Evolutionary conservation across 2,329 filamentous ascomycete species (phyloP).

Genomic region (Oidium heveae): DNA sequence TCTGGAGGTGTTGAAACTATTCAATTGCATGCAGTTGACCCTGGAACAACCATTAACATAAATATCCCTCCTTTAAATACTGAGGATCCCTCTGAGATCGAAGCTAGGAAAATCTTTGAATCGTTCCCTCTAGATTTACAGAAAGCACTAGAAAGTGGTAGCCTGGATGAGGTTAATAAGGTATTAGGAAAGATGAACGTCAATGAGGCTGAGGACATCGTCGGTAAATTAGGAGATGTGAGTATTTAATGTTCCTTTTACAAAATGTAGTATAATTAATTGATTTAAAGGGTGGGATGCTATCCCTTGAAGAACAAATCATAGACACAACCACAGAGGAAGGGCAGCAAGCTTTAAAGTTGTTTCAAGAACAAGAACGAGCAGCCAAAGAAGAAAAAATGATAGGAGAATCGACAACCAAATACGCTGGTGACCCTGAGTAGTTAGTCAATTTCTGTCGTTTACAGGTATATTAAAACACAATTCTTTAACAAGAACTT

Average conservation of each 20-base stretch:
- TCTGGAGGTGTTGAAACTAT: slow-evolving; percentile 71
- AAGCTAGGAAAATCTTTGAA: slow-evolving; percentile 55
- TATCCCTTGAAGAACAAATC: slow-evolving; percentile 78
- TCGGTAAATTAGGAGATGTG: slow-evolving; percentile 52
- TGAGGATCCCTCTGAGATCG: slow-evolving; percentile 35
- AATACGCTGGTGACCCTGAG: slow-evolving; percentile 15
- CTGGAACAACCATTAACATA: slow-evolving; percentile 77
- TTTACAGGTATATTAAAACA: too few species aligned
- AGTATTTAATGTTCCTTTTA: slow-evolving; percentile 7
- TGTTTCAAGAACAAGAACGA: slow-evolving; percentile 16
- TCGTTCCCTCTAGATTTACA: slow-evolving; percentile 59
- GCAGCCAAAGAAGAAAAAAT: slow-evolving; percentile 5
- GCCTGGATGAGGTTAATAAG: slow-evolving; percentile 66
- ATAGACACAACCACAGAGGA: slow-evolving; percentile 87
- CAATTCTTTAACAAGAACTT: too few species aligned
- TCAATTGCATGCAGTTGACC: slow-evolving; percentile 87
- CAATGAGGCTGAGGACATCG: slow-evolving; percentile 64
- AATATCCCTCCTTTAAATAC: slow-evolving; percentile 45
- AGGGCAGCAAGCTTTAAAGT: slow-evolving; percentile 50
- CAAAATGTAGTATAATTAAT: not conserved
- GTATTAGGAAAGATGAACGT: slow-evolving; percentile 75
- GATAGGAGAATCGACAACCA: slow-evolving; percentile 4
- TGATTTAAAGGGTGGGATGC: slow-evolving; percentile 40
- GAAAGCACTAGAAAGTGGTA: slow-evolving; percentile 66
- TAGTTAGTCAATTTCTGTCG: slow-evolving; percentile 4